Evolutionary conservation across 176 grass and related monocot species (phyloP).

Genomic region (Microstegium vimineum): DNA sequence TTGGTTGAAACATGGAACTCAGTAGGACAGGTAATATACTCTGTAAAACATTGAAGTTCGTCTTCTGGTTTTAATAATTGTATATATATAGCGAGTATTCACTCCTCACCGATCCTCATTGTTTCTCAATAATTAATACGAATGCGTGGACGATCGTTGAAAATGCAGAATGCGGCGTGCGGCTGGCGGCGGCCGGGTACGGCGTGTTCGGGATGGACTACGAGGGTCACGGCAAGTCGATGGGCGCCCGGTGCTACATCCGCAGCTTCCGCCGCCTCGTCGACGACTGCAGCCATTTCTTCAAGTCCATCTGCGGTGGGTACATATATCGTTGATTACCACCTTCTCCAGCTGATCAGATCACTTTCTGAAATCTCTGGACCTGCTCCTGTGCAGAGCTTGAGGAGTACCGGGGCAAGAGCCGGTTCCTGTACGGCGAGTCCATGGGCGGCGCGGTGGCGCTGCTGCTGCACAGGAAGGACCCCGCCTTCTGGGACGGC

Average conservation of each 20-base stretch:
- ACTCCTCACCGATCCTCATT: background rate
- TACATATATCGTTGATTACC: background rate
- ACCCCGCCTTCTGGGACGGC: slow-evolving; percentile 84
- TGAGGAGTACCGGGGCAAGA: slow-evolving; percentile 64
- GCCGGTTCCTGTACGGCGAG: slow-evolving; percentile 91
- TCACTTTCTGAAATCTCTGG: background rate
- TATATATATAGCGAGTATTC: background rate
- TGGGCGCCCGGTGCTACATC: slow-evolving; percentile 79
- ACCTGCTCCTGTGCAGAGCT: slow-evolving; percentile 19
- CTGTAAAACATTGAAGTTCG: background rate
- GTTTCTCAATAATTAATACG: background rate
- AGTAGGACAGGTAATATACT: background rate
- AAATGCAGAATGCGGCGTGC: slow-evolving; percentile 39
- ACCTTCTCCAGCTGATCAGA: background rate
- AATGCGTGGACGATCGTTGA: too few relatives aligned
- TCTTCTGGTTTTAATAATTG: background rate
- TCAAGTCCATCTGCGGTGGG: slow-evolving; percentile 74
- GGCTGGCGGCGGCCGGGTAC: slow-evolving; percentile 58
- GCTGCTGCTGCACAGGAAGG: slow-evolving; percentile 71
- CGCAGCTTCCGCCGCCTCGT: slow-evolving; percentile 68
- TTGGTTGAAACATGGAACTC: background rate
- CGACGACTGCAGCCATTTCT: slow-evolving; percentile 67
- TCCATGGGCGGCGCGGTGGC: slow-evolving; percentile 92
- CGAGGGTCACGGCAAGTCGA: slow-evolving; percentile 84
- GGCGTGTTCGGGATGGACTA: slow-evolving; percentile 88